Evolutionary conservation across 345 rosid genomes (phyloP).

Genomic region (Mangifera indica): DNA sequence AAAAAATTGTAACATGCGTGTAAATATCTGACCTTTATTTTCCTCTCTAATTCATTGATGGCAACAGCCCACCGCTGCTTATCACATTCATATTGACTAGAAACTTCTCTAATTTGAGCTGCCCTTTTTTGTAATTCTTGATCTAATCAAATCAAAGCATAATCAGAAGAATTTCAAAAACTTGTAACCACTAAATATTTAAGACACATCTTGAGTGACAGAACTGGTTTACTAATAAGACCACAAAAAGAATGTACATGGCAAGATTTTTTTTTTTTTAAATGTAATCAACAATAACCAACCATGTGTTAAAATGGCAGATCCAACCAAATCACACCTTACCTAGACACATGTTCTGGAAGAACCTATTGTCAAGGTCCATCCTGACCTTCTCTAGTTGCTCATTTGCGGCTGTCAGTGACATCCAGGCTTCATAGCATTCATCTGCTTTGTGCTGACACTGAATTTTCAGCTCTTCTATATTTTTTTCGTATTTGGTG

Average conservation of each 20-base stretch:
- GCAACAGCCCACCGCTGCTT: constrained; percentile 31
- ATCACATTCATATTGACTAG: constrained; percentile 29
- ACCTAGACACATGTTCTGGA: constrained; percentile 37
- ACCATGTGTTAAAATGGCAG: neutral
- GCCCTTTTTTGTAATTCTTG: constrained; percentile 29
- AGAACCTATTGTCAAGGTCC: constrained; percentile 48
- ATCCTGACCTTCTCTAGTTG: constrained; percentile 41
- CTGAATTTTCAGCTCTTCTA: constrained; percentile 34
- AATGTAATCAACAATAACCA: neutral
- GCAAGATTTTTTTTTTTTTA: neutral
- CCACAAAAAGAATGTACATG: neutral
- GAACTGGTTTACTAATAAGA: too few species aligned
- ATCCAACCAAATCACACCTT: constrained; percentile 8
- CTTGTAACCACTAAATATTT: neutral
- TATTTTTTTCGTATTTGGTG: constrained; percentile 44
- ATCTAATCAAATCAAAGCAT: constrained; percentile 23
- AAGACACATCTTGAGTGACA: neutral
- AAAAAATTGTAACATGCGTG: too few species aligned
- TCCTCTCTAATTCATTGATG: constrained; percentile 24
- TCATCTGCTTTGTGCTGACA: constrained; percentile 47
- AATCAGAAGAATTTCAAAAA: neutral
- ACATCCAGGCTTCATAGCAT: constrained; percentile 59
- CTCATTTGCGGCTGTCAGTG: constrained; percentile 43
- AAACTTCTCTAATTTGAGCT: constrained; percentile 26
- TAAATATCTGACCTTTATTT: constrained; percentile 30